Base-by-base conservation (phyloP, 2,329 filamentous ascomycete genomes). In the Penicillium palitans region DNA sequence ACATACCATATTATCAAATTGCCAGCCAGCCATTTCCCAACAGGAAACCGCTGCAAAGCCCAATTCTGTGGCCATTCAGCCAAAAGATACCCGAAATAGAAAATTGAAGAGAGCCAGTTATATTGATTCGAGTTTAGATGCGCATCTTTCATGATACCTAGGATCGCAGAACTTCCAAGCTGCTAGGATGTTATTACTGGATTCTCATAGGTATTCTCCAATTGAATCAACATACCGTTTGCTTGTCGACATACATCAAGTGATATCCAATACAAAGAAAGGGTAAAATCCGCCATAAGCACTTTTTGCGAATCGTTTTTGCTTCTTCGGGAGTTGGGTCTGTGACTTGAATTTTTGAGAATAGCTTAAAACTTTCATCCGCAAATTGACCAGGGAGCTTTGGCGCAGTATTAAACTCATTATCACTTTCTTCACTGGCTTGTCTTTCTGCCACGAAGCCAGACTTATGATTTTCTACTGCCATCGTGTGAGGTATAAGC, bases 281-380 rank as follows among this genome's bases (percentile, higher is more conserved):
- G 0, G 75, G 75, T 9, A 78, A 55, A 37, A 77, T 72, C 44
- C 74, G 68, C 63, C 69, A 68, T 6, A 76, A 40, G 24, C 71
- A 71, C 65, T 76, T 77, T 41, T 75, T 73, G 19, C 59, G 57
- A 45, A 61, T 61, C 15, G n/a, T 12, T 37, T 1, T 50, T 9
- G 57, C 57, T 37, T 53, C 41, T 55, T 74, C 71, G 2, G 67
- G 63, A 0, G 69, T 76, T 7, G 76, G 74, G 6, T 75, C 74
- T 6, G 72, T 61, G 17, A 76, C 75, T 21, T 76, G 67, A 35
- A 77, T 66, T 40, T 74, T 71, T 2, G 70, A 72, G 45, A 78
- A 76, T 8, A 78, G 69, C 56, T 75, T 78, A 61, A 76, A 78
- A 53, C 76, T 78, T 60, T 78, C 76, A 49, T 78, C 76, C 2